These are phyloP conservation scores for Ascochyta rabiei DNA, from an alignment of 2,329 filamentous ascomycete genomes.

Conservation along the genomic window DNA sequence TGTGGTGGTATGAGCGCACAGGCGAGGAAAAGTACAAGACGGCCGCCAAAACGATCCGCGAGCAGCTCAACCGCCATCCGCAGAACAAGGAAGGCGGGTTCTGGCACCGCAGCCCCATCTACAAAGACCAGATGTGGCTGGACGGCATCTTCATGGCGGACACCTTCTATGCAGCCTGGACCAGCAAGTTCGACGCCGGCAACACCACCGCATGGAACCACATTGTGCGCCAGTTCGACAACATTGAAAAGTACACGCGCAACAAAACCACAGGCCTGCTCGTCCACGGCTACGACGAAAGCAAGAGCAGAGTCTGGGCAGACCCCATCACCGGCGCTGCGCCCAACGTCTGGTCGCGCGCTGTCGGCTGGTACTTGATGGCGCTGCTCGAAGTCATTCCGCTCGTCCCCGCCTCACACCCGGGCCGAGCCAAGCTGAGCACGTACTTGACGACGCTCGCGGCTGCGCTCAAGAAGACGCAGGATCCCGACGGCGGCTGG, in stretches of 20 bases:
- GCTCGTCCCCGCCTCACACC: constrained; percentile 43
- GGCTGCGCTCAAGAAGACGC: constrained; percentile 46
- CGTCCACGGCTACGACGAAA: constrained; percentile 34
- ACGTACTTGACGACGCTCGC: constrained; percentile 48
- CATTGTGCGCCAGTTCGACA: constrained; percentile 28
- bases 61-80: constrained; percentile 54
- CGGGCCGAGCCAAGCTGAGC: constrained; percentile 38
- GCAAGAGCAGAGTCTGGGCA: constrained; percentile 30
- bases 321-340: constrained; percentile 28
- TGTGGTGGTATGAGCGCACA: constrained; percentile 48
- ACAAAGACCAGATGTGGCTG: constrained; percentile 61
- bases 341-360: constrained; percentile 33
- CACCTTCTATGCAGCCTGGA: constrained; percentile 38
- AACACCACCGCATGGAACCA: constrained; percentile 49
- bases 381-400: constrained; percentile 53
- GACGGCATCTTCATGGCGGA: constrained; percentile 54
- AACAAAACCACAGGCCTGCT: constrained; percentile 25
- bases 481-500: constrained; percentile 57
- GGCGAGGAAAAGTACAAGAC: constrained; percentile 52
- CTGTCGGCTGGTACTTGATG: constrained; percentile 36
- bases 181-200: constrained; percentile 32
- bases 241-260: constrained; percentile 26
- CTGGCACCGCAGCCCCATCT: constrained; percentile 56
- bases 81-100: constrained; percentile 57
- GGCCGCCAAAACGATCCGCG: constrained; percentile 53